These are phyloP conservation scores for Metroxylon sagu DNA, from an alignment of 176 grass and related monocot species.

Conservation along the genomic window DNA sequence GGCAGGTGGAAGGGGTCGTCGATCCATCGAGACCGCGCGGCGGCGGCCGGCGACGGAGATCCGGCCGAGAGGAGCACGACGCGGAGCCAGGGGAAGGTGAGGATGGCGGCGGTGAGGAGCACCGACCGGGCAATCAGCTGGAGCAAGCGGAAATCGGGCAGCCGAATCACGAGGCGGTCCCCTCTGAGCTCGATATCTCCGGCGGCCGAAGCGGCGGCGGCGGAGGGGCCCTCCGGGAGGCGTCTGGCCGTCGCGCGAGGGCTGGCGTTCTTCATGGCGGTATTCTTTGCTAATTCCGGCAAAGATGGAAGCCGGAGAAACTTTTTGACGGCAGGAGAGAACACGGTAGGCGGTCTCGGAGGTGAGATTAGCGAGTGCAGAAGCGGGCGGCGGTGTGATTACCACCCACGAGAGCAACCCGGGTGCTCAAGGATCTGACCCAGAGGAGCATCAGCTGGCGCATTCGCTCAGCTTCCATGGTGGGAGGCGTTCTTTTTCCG, in stretches of 20 bases:
- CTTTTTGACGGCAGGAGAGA: background rate
- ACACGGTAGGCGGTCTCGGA: background rate
- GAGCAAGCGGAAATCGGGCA: constrained; percentile 47
- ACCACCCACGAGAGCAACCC: constrained; percentile 87
- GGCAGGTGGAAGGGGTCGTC: constrained; percentile 32
- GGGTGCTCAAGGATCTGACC: constrained; percentile 32
- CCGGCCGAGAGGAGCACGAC: constrained; percentile 9
- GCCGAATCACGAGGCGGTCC: constrained; percentile 43
- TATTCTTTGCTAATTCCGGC: no score
- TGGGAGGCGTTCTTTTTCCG: no score
- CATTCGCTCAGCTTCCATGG: constrained; percentile 64
- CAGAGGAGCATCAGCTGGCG: constrained; percentile 54
- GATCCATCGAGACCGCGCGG: background rate
- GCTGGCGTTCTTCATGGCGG: constrained; percentile 2
- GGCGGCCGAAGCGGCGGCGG: background rate
- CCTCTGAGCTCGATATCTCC: constrained; percentile 4
- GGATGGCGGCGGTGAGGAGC: constrained; percentile 39
- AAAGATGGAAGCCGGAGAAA: background rate
- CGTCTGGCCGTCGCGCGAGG: background rate
- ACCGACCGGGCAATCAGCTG: constrained; percentile 47
- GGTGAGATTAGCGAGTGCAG: constrained; percentile 60
- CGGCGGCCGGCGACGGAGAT: background rate
- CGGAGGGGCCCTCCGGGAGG: background rate
- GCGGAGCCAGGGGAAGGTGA: constrained; percentile 46
- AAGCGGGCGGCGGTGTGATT: constrained; percentile 91